Conservation (phyloP, 1,284 basidiomycete species). For the Grifola frondosa region DNA sequence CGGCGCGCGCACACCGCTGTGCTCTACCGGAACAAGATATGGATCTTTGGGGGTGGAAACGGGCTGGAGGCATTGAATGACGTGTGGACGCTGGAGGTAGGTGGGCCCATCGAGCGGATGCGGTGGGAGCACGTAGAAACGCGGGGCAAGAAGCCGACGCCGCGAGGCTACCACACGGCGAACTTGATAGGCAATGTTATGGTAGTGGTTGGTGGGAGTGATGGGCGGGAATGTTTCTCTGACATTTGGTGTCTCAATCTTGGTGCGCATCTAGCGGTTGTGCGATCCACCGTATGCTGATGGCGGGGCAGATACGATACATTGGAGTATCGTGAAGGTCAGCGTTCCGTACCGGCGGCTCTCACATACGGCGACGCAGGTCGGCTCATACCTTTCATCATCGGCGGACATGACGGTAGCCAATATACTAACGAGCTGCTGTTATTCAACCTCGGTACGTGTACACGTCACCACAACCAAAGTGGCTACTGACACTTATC, state of each 20-base stretch:
- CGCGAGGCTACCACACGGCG: conserved; percentile 89
- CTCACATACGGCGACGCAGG: conserved; percentile 86
- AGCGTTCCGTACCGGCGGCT: conserved; percentile 66
- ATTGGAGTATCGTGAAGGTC: conserved; percentile 68
- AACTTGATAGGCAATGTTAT: conserved; percentile 85
- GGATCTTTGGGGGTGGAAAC: conserved; percentile 91
- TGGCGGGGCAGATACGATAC: conserved; percentile 62
- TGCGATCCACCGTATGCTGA: too few relatives aligned
- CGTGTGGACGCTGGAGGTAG: conserved; percentile 82
- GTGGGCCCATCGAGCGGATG: conserved; percentile 45
- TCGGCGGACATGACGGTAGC: conserved; percentile 84
- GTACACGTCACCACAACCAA: background rate
- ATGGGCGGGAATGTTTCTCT: conserved; percentile 77
- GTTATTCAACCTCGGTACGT: conserved; percentile 82
- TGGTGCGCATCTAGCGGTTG: conserved; percentile 60
- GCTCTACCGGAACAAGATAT: conserved; percentile 70
- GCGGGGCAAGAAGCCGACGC: conserved; percentile 51
- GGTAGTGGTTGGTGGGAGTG: conserved; percentile 81
- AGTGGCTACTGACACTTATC: conserved; percentile 4
- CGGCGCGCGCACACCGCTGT: conserved; percentile 88
- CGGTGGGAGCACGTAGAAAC: conserved; percentile 64
- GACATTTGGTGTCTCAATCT: conserved; percentile 88
- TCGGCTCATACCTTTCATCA: conserved; percentile 93
- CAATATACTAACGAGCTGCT: conserved; percentile 80
- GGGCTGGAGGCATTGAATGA: conserved; percentile 88